Evolutionary conservation across 192 early-diverging fungal species (phyloP).

Genomic region (Linnemannia schmuckeri): DNA sequence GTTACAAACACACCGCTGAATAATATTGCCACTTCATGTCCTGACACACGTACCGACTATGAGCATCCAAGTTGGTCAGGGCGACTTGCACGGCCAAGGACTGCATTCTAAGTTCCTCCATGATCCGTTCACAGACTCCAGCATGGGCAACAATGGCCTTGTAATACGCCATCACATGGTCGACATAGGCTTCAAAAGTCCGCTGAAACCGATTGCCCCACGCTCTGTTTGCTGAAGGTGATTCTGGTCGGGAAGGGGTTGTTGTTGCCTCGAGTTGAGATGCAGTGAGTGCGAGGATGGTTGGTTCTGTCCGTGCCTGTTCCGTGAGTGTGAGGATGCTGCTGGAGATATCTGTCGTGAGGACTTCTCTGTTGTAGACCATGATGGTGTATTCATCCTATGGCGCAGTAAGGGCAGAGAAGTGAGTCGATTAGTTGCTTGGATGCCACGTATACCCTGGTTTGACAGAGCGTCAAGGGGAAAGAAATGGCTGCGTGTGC

Average conservation of each 20-base stretch:
- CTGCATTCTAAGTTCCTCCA: conserved; percentile 62
- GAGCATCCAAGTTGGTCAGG: conserved; percentile 63
- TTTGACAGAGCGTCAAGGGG: neutral
- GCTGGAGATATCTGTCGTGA: conserved; percentile 57
- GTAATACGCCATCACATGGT: conserved; percentile 43
- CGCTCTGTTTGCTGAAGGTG: conserved; percentile 30
- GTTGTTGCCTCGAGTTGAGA: conserved; percentile 47
- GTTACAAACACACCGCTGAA: neutral
- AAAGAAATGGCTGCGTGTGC: neutral
- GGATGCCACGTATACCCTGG: neutral
- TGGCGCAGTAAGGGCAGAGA: neutral
- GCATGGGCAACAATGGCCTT: conserved; percentile 54
- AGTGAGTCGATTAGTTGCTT: conserved; percentile 1
- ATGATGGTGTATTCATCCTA: conserved; percentile 69
- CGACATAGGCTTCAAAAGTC: conserved; percentile 36
- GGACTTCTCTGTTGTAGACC: conserved; percentile 64
- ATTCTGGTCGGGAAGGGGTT: conserved; percentile 45
- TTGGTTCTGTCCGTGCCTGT: conserved; percentile 48
- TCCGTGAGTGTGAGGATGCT: conserved; percentile 61
- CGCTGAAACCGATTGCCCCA: conserved; percentile 34
- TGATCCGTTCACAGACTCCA: conserved; percentile 54
- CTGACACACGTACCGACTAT: conserved; percentile 41
- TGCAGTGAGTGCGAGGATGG: conserved; percentile 34
- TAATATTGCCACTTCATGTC: neutral
- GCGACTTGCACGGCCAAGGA: conserved; percentile 66